These are phyloP conservation scores for Pythium insidiosum DNA, from an alignment of 352 stramenopile genomes.

Conservation along the genomic window DNA sequence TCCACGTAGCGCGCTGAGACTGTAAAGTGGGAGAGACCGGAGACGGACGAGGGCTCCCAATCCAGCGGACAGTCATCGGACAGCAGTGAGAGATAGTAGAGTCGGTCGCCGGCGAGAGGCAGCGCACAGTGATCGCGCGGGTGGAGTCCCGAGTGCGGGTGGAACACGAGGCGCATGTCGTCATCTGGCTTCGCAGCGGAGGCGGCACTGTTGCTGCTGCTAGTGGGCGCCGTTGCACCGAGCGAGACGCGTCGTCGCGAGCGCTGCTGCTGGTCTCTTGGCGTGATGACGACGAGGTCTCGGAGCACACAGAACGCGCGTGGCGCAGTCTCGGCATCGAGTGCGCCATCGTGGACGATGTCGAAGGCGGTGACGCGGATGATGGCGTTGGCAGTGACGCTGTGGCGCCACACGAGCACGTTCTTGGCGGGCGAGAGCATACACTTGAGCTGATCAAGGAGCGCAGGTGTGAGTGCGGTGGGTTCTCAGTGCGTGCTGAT, in stretches of 20 bases:
- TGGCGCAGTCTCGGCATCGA: too few species aligned
- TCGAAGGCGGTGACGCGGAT: background rate
- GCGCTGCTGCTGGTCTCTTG: background rate
- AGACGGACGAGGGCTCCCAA: conserved; percentile 25
- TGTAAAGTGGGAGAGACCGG: too few species aligned
- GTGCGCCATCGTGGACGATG: background rate
- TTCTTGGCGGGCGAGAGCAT: conserved; percentile 11
- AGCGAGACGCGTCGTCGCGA: background rate
- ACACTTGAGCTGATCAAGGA: background rate
- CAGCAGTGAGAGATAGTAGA: conserved; percentile 46
- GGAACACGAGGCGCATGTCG: conserved; percentile 8
- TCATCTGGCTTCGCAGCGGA: conserved; percentile 1
- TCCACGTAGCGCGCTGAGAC: background rate
- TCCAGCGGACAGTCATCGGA: conserved; percentile 47
- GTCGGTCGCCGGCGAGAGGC: conserved; percentile 29
- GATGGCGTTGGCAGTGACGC: background rate
- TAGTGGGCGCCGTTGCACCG: background rate
- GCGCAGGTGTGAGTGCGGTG: background rate
- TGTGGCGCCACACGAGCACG: conserved; percentile 25
- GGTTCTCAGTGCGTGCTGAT: conserved; percentile 3
- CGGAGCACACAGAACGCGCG: too few species aligned
- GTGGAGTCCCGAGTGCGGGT: conserved; percentile 27
- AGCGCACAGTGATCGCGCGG: conserved; percentile 35
- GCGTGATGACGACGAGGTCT: background rate
- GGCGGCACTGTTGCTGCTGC: background rate